Base-by-base conservation (phyloP, 768 basidiomycete genomes). In the Pleurotus tuoliensis region DNA sequence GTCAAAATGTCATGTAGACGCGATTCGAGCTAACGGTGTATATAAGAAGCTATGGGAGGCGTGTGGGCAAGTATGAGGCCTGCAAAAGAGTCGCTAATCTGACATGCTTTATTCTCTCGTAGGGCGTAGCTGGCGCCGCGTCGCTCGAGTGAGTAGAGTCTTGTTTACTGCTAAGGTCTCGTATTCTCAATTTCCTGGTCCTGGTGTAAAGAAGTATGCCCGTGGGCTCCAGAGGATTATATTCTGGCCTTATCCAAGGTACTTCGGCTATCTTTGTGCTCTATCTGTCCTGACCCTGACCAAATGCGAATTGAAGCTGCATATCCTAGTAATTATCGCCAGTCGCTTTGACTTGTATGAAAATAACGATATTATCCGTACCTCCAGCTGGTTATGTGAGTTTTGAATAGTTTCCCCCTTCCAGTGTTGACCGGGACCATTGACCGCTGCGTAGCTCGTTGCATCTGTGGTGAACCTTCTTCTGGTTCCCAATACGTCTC, bases 231-330 rank as follows among this genome's bases (percentile, higher is more conserved):
- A 37, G 60, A 22, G 60, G 60, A 4, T 22, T 61, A 7, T 61
- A 61, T 51, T 61, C 60, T 27, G 60, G 60, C 9, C 30, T 61
- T 18, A 60, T 61, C 30, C 60, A 61, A 56, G 38, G 60, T 59
- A 27, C 18, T 46, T 43, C 11, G 13, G 25, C 7, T 9, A 11
- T 38, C 11, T 34, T 3, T 34, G 30, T 11, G 11, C 11, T 34
- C 30, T 25, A 4, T 34, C 30, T 34, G 11, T 11, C 30, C 30
- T 41, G 38, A 16, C 15, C n/a, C 15, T 3, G 7, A 20, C 16
- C 37, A 45, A 20, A 40, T 43, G 5, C n/a, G 13, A 40, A 12
- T 9, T 37, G n/a, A 22, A 60, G 59, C 27, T 39, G 59, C 51
- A 12, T 60, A 60, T 47, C 59, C 59, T 38, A 51, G 57, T 60